Conservation (phyloP, 1,284 basidiomycete species). For the Mixia osmundae region DNA sequence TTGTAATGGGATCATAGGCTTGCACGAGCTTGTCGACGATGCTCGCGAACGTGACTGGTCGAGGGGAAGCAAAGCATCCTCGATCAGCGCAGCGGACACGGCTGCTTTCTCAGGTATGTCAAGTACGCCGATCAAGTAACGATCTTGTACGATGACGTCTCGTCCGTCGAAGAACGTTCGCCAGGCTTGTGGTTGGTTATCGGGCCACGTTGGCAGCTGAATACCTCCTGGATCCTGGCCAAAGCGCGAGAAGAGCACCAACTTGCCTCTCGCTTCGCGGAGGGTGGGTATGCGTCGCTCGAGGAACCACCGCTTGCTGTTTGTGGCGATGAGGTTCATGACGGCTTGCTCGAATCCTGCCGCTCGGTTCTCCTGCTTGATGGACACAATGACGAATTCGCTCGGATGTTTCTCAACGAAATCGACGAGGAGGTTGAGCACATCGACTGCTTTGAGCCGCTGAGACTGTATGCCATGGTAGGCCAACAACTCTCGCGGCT, state of each 20-base stretch:
- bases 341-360: slow-evolving; percentile 26
- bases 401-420: slow-evolving; percentile 38
- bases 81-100: too few species aligned
- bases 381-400: slow-evolving; percentile 55
- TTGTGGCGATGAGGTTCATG: slow-evolving; percentile 34
- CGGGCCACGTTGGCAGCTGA: too few species aligned
- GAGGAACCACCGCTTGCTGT: slow-evolving; percentile 47
- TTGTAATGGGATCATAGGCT: too few species aligned
- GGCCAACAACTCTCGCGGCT: slow-evolving; percentile 40
- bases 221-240: slow-evolving; percentile 32
- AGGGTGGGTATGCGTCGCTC: slow-evolving; percentile 49
- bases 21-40: too few species aligned
- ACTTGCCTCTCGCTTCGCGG: slow-evolving; percentile 57
- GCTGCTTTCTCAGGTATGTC: too few species aligned
- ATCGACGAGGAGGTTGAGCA: slow-evolving; percentile 34
- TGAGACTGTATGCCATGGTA: slow-evolving; percentile 57
- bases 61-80: too few species aligned
- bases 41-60: too few species aligned
- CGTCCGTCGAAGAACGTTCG: too few species aligned
- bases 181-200: too few species aligned
- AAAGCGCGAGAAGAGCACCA: slow-evolving; percentile 59
- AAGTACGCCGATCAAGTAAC: too few species aligned
- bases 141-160: too few species aligned
- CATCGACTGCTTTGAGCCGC: slow-evolving; percentile 37
- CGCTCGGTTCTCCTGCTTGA: slow-evolving; percentile 35